Evolutionary conservation across 441 rosid species (phyloP).

Genomic region (Kokia cookei): DNA sequence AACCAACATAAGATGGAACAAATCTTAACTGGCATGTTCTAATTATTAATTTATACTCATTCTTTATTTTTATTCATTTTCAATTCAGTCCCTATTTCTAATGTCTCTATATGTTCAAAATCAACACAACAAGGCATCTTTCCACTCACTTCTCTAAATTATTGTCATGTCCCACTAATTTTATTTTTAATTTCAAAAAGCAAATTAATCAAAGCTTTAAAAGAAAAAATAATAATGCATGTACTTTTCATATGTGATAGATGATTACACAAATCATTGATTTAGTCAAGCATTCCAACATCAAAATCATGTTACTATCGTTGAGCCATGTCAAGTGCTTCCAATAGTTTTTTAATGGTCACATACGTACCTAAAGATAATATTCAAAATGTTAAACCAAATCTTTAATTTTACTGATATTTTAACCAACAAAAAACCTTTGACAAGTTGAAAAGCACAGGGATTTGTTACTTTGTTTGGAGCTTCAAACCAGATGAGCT

Average conservation of each 20-base stretch:
- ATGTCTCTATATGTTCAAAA: neutral
- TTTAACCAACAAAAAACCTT: neutral
- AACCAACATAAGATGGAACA: neutral
- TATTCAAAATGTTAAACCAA: conserved; percentile 1
- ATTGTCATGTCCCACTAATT: neutral
- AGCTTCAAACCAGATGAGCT: neutral
- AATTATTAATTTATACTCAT: neutral
- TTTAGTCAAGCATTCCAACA: conserved; percentile 2
- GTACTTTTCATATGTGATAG: neutral
- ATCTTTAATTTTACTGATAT: conserved; percentile 1
- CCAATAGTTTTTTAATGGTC: neutral
- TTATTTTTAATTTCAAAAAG: neutral
- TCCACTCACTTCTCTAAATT: neutral
- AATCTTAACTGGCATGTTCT: neutral
- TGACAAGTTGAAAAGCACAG: neutral
- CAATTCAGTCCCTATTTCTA: neutral
- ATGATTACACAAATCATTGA: neutral
- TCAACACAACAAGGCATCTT: neutral
- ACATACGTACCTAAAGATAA: conserved; percentile 3
- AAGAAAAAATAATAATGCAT: neutral
- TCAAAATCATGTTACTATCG: conserved; percentile 1
- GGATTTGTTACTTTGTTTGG: neutral
- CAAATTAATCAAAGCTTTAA: neutral
- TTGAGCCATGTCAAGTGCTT: neutral
- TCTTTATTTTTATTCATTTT: neutral